phyloP scores from a whole-genome alignment of 78 protist species.

The Pigoraptor vietnamica region DNA sequence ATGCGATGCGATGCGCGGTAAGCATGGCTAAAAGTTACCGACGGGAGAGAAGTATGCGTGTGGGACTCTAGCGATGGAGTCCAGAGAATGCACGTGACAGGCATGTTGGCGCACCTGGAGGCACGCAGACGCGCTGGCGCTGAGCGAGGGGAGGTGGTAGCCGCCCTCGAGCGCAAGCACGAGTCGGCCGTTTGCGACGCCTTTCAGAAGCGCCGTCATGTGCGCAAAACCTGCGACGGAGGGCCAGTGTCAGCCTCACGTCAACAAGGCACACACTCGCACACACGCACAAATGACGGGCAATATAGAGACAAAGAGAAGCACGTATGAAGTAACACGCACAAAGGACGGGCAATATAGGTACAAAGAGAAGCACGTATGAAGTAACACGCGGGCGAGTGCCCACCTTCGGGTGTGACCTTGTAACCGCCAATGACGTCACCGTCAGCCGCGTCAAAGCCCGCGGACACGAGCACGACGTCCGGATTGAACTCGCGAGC shows the following conservation, averaged over 20 bases:
- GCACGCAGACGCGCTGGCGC: background rate
- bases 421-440: constrained; percentile 37
- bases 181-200: constrained; percentile 19
- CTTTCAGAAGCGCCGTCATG: constrained; percentile 6
- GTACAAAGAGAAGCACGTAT: background rate
- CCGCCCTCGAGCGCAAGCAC: constrained; percentile 49
- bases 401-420: constrained; percentile 3
- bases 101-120: background rate
- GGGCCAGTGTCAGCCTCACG: background rate
- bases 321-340: background rate
- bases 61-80: background rate
- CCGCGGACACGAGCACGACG: constrained; percentile 55
- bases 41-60: background rate
- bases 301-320: background rate
- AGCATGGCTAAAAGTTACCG: too few species aligned
- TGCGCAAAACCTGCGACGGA: background rate
- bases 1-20: too few species aligned
- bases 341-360: background rate
- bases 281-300: background rate
- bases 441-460: constrained; percentile 70
- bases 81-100: background rate
- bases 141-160: background rate
- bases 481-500: constrained; percentile 41
- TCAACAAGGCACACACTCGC: background rate
- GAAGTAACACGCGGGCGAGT: background rate